These are phyloP conservation scores for Oryza coarctata DNA, from an alignment of 176 grass and related monocot species.

Conservation along the genomic window DNA sequence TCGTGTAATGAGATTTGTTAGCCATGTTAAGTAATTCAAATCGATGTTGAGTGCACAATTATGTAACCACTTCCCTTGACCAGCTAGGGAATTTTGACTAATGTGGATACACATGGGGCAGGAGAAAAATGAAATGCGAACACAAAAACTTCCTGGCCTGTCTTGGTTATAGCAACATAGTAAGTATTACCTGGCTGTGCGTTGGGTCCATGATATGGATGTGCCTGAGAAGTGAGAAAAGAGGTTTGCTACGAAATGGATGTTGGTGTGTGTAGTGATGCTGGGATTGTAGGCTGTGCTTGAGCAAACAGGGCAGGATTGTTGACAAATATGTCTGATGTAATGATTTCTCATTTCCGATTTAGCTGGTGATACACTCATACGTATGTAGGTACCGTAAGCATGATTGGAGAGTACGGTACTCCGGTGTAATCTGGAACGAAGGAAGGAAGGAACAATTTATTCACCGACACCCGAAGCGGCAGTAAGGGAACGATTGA, in stretches of 20 bases:
- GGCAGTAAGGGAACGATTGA: constrained; percentile 10
- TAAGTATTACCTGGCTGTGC: not conserved
- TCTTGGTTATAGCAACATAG: not conserved
- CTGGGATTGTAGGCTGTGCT: not conserved
- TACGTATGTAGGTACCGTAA: no score
- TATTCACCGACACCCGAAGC: not conserved
- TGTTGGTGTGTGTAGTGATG: not conserved
- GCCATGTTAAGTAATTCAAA: not conserved
- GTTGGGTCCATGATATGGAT: not conserved
- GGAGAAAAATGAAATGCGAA: not conserved
- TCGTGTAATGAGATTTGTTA: constrained; percentile 16
- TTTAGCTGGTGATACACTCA: not conserved
- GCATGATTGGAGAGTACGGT: no score
- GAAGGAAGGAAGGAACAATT: not conserved
- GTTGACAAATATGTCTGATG: not conserved
- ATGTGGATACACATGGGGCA: not conserved
- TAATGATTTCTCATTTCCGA: not conserved
- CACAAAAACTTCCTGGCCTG: not conserved
- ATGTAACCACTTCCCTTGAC: constrained; percentile 2
- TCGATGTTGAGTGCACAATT: constrained; percentile 9
- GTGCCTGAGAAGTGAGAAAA: not conserved
- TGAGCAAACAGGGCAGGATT: not conserved
- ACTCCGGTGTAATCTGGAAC: no score
- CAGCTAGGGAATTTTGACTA: constrained; percentile 6
- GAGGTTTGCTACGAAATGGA: not conserved